Evolutionary conservation across 2,329 filamentous ascomycete genomes (phyloP).

Genomic region (Nothomitra cinnamomea): DNA sequence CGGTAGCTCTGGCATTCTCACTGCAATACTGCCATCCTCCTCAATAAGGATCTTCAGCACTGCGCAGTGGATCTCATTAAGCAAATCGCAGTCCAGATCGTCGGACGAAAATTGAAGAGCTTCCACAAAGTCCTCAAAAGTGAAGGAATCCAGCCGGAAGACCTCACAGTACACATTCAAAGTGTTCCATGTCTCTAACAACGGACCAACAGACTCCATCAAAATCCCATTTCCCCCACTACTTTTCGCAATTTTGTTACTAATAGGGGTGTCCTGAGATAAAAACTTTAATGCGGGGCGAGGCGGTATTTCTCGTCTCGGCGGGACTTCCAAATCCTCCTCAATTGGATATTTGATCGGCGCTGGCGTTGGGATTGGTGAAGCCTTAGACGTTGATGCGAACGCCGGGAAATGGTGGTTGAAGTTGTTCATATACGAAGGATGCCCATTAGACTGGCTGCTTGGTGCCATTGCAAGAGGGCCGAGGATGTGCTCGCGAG

Average conservation of each 20-base stretch:
- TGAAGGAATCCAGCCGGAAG: conserved; percentile 89
- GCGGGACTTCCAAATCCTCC: conserved; percentile 59
- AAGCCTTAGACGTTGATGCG: conserved; percentile 15
- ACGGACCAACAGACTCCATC: conserved; percentile 69
- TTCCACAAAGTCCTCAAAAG: conserved; percentile 89
- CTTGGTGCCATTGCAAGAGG: background rate
- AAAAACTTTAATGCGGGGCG: conserved; percentile 67
- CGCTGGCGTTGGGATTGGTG: conserved; percentile 46
- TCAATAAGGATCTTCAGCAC: conserved; percentile 75
- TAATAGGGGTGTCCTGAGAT: conserved; percentile 41
- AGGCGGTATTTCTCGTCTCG: conserved; percentile 41
- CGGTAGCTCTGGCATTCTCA: conserved; percentile 59
- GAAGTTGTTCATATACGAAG: conserved; percentile 6
- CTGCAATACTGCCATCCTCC: conserved; percentile 61
- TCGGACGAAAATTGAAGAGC: conserved; percentile 63
- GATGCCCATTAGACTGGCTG: background rate
- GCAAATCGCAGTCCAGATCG: conserved; percentile 61
- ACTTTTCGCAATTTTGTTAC: conserved; percentile 25
- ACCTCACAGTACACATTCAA: conserved; percentile 96
- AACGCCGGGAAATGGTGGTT: background rate
- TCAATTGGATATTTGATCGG: conserved; percentile 91
- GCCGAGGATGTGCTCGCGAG: conserved; percentile 14
- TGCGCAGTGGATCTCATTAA: conserved; percentile 82
- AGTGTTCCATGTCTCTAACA: conserved; percentile 90
- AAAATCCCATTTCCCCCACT: conserved; percentile 36